Evolutionary conservation across 2,329 filamentous ascomycete genomes (phyloP), one percentile per base, ranked within the genome.

Genomic region (Fusarium veterinarium): DNA sequence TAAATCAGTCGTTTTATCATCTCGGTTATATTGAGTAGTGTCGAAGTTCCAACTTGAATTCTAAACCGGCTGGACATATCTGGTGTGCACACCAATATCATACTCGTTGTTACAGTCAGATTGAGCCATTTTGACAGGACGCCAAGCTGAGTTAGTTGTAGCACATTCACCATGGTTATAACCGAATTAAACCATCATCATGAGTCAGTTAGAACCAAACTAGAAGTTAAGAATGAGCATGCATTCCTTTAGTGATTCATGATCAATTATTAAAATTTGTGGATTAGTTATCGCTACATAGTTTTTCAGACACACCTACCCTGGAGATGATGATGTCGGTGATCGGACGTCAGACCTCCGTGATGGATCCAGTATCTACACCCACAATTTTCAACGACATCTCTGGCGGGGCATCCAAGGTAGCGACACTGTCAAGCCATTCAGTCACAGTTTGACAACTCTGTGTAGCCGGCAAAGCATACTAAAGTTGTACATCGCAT

Each of bases 351-450:
- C 57, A 46, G 55, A 71, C 37, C 48, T 57, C 64, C 60, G 65
- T 67, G 49, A 60, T 57, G 56, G 72, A 59, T 52, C 52, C 25
- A 23, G 11, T 46, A 38, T 33, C 33, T 40, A 59, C 71, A 64
- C 74, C 75, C 76, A 76, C 73, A 77, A 77, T 74, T 77, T 75
- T 69, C 73, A 76, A 78, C 76, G 60, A 76, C 72, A 65, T 61
- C 60, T 52, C 53, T 76, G 51, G 76, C 68, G 70, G 76, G 75
- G 76, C 66, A 72, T 51, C 30, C 67, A 61, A 71, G 58, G 49
- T 64, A 74, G 53, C 55, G 68, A 75, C 60, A 55, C 67, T 60
- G 44, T 61, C 60, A 64, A 73, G 51, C 51, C 55, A 67, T 65
- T 74, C 63, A 33, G 40, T 60, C 42, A 51, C 60, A 57, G 30